phyloP scores from a whole-genome alignment of 2,329 filamentous ascomycete species.

The Hypoxylon sp. region DNA sequence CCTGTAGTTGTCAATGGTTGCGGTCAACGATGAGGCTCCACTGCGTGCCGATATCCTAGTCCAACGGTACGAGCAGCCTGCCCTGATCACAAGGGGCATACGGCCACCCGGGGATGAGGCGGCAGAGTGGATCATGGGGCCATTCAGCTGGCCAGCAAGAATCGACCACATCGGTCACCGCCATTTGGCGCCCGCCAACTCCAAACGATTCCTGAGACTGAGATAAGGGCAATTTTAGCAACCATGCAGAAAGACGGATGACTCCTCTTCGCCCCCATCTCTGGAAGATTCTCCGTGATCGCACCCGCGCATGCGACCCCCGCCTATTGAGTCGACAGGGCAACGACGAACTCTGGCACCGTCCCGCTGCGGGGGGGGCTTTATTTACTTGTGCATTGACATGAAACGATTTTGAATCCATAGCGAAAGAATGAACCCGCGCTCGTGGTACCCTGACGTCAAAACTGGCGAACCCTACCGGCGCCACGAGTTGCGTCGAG shows the following conservation, averaged over 20 bases:
- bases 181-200: constrained; percentile 47
- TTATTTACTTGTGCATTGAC: constrained; percentile 33
- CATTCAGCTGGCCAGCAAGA: constrained; percentile 50
- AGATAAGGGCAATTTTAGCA: constrained; percentile 34
- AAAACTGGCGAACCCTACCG: constrained; percentile 28
- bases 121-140: constrained; percentile 48
- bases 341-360: constrained; percentile 13
- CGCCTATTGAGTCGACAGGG: constrained; percentile 17
- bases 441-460: constrained; percentile 43
- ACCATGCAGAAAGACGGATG: constrained; percentile 14
- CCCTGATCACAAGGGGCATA: constrained; percentile 43
- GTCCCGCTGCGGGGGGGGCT: constrained; percentile 40
- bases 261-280: constrained; percentile 11
- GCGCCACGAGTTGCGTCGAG: constrained; percentile 27
- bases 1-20: constrained; percentile 50
- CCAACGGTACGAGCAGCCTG: constrained; percentile 44
- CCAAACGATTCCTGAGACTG: constrained; percentile 32
- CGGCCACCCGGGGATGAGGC: constrained; percentile 49
- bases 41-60: constrained; percentile 45
- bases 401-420: constrained; percentile 30
- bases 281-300: constrained; percentile 36
- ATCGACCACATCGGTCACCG: constrained; percentile 54
- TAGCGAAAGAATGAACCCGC: constrained; percentile 34
- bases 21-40: constrained; percentile 45
- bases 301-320: constrained; percentile 29